phyloP scores from a whole-genome alignment of 2,329 filamentous ascomycete genomes.

The Fusarium scirpi region DNA sequence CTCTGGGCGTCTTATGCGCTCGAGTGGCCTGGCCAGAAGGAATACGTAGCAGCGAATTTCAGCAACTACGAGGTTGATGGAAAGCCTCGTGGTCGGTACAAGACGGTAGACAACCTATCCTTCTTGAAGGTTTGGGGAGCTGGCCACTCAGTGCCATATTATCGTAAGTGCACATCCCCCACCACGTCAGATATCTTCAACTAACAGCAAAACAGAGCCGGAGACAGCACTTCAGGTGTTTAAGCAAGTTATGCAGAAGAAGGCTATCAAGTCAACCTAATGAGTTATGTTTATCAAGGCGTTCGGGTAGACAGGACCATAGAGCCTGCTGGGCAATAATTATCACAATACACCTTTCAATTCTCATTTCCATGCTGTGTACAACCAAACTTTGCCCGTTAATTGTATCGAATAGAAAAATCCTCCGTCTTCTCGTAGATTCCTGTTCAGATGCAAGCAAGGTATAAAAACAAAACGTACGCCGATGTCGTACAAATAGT shows the following conservation, averaged over 20 bases:
- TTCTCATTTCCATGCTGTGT: neutral
- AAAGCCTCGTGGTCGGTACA: constrained; percentile 61
- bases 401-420: neutral
- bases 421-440: constrained; percentile 6
- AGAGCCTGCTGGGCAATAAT: neutral
- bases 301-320: constrained; percentile 10
- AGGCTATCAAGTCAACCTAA: constrained; percentile 37
- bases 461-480: constrained; percentile 18
- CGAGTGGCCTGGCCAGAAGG: constrained; percentile 54
- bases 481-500: constrained; percentile 10
- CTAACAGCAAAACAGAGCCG: constrained; percentile 37
- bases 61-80: constrained; percentile 63
- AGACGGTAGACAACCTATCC: constrained; percentile 65
- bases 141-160: constrained; percentile 67
- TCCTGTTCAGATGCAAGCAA: constrained; percentile 4
- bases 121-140: constrained; percentile 70
- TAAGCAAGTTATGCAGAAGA: constrained; percentile 45
- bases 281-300: constrained; percentile 7
- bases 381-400: neutral
- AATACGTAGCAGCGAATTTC: constrained; percentile 52
- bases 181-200: neutral
- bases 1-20: constrained; percentile 60
- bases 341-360: constrained; percentile 6
- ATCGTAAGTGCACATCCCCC: constrained; percentile 44
- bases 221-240: constrained; percentile 46